phyloP scores from a whole-genome alignment of 2,329 filamentous ascomycete species.

The Xylariaceae sp. region DNA sequence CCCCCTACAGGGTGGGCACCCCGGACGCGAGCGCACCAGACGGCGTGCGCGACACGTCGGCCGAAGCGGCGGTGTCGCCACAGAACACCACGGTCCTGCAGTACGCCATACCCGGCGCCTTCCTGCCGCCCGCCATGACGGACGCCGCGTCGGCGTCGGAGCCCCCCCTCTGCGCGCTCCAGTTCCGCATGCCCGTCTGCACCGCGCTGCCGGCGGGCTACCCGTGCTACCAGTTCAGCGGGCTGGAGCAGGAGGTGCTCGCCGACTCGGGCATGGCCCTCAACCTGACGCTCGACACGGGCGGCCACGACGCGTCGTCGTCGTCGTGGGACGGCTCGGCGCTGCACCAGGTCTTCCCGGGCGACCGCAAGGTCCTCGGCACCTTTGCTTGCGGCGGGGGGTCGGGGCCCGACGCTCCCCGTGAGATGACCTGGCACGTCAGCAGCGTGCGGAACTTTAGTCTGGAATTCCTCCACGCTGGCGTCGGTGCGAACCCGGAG shows the following conservation, averaged over 20 bases:
- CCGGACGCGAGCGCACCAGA: constrained; percentile 9
- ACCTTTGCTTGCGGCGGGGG: constrained; percentile 20
- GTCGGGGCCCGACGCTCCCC: constrained; percentile 4
- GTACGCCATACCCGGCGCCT: constrained; percentile 17
- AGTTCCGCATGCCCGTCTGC: constrained; percentile 26
- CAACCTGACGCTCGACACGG: constrained; percentile 13
- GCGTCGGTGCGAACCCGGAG: constrained; percentile 17
- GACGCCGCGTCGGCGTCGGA: constrained; percentile 3
- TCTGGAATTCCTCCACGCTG: constrained; percentile 23
- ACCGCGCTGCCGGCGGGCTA: constrained; percentile 21
- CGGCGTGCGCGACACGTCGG: constrained; percentile 10
- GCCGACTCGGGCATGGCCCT: constrained; percentile 23
- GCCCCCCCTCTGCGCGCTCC: constrained; percentile 23
- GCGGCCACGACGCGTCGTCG: too few species aligned
- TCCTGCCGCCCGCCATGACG: constrained; percentile 6
- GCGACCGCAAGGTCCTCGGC: constrained; percentile 18
- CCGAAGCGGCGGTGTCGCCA: constrained; percentile 15
- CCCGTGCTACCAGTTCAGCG: constrained; percentile 25
- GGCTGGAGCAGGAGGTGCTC: constrained; percentile 22
- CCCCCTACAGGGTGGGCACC: constrained; percentile 14
- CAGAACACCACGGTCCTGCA: constrained; percentile 17
- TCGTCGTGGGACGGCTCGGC: constrained; percentile 18
- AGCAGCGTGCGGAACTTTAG: constrained; percentile 21
- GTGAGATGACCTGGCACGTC: constrained; percentile 20
- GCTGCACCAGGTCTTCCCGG: constrained; percentile 23